Conservation (phyloP, 2,329 filamentous ascomycete genomes). For the Penicillium olsonii region DNA sequence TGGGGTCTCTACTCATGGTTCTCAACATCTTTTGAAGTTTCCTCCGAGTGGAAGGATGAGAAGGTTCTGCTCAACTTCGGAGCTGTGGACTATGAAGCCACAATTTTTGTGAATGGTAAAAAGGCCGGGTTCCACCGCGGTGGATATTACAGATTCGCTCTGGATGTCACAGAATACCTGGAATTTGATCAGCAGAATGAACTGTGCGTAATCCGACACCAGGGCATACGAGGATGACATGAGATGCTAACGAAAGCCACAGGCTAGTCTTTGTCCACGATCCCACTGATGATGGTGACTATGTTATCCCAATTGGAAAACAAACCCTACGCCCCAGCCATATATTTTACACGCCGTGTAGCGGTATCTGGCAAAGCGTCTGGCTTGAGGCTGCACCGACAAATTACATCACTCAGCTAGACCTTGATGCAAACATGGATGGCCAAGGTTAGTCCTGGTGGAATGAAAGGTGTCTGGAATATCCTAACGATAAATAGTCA, state of each 20-base stretch:
- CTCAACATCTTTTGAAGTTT: constrained; percentile 51
- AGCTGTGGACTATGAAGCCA: constrained; percentile 55
- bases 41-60: constrained; percentile 45
- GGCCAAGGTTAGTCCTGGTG: constrained; percentile 48
- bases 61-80: constrained; percentile 51
- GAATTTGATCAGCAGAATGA: constrained; percentile 52
- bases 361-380: constrained; percentile 73
- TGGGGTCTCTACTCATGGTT: constrained; percentile 49
- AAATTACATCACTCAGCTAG: constrained; percentile 60
- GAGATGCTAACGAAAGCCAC: not conserved
- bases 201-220: constrained; percentile 44
- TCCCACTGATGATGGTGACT: constrained; percentile 60
- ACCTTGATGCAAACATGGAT: constrained; percentile 60
- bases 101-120: constrained; percentile 60
- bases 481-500: constrained; percentile 46
- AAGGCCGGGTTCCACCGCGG: constrained; percentile 57
- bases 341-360: constrained; percentile 73
- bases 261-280: constrained; percentile 68
- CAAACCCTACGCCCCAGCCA: constrained; percentile 54
- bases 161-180: constrained; percentile 58
- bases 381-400: constrained; percentile 67
- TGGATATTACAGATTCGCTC: constrained; percentile 62
- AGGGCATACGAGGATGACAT: not conserved
- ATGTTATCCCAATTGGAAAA: constrained; percentile 67
- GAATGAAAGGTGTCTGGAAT: not conserved